Evolutionary conservation across 192 early-diverging fungal genomes (phyloP).

Genomic region (Coemansia sp.): DNA sequence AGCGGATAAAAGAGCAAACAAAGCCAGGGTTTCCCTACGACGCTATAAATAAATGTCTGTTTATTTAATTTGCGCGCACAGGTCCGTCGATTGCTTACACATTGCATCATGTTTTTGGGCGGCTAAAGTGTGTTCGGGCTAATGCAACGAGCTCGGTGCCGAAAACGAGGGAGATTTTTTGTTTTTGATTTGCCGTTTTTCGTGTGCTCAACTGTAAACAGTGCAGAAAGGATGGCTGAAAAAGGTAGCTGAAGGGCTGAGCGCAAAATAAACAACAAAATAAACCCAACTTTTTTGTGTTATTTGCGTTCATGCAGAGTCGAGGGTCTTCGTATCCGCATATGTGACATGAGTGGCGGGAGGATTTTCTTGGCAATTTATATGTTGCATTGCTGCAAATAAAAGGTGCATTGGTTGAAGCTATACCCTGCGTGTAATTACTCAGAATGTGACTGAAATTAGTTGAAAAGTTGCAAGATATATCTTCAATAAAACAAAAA

Average conservation of each 20-base stretch:
- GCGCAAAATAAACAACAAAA: conserved; percentile 2
- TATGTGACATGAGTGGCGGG: not conserved
- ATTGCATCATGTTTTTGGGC: conserved; percentile 9
- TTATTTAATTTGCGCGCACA: conserved; percentile 14
- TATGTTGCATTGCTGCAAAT: not conserved
- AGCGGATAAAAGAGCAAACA: conserved; percentile 8
- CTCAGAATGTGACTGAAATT: not conserved
- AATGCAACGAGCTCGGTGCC: not conserved
- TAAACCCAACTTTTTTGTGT: not conserved
- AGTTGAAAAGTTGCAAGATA: not conserved
- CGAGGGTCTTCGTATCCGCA: not conserved
- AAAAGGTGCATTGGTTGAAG: not conserved
- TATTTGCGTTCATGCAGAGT: not conserved
- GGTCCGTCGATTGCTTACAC: conserved; percentile 18
- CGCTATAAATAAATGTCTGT: not conserved
- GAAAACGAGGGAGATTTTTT: conserved; percentile 2
- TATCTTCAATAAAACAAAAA: not conserved
- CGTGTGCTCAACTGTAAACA: conserved; percentile 4
- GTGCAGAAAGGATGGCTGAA: not conserved
- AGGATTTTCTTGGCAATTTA: not conserved
- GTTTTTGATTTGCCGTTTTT: conserved; percentile 7
- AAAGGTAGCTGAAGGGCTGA: not conserved
- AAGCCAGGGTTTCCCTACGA: not conserved
- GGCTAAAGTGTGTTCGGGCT: conserved; percentile 4
- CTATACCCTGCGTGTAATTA: not conserved